Base-by-base conservation (phyloP, 306 rosid species). In the Rubus idaeus region DNA sequence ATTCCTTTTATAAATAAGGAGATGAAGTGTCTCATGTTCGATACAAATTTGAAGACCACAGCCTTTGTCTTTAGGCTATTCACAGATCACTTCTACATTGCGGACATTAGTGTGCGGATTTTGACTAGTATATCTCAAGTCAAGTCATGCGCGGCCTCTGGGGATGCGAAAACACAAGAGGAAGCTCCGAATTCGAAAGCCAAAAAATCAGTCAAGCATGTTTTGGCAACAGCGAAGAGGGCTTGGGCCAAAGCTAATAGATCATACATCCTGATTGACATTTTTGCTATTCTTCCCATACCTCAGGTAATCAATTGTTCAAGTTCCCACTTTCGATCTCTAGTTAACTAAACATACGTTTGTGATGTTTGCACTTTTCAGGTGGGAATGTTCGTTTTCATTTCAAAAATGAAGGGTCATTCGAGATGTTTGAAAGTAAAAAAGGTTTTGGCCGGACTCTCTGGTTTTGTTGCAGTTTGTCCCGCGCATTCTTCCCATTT, bases 241-340 rank as follows among this genome's bases (percentile, higher is more conserved):
- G 46, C 8, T 42, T 42, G 46, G 46, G 46, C 0, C 5, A 42
- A 42, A 42, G 3, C 46, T 4, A 42, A 42, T 8, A 42, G 46
- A 42, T 12, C 16, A 1, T 49, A 49, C 41, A 45, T 81, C 13
- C 46, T 81, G 12, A 64, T 81, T 40, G 84, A 81, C 51, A 49
- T 81, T 76, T 77, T 76, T 49, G 81, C 81, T 3, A 73, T 81
- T 71, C 84, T 81, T 52, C 81, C 84, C 3, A 73, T 81, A 44
- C 84, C 75, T 4, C 75, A 71, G 75, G 75, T 52, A 71, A 45
- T 1, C 35, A 23, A 23, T 23, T 23, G 26, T 1, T 23, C 1
- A 23, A 30, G 1, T 30, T 30, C 35, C 1, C 35, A 30, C 35
- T 30, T 5, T 1, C 1, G 46, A 1, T 42, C 7, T 5, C 4